Base-by-base conservation (phyloP, 2,329 filamentous ascomycete genomes). In the Pyrenochaeta sp. region DNA sequence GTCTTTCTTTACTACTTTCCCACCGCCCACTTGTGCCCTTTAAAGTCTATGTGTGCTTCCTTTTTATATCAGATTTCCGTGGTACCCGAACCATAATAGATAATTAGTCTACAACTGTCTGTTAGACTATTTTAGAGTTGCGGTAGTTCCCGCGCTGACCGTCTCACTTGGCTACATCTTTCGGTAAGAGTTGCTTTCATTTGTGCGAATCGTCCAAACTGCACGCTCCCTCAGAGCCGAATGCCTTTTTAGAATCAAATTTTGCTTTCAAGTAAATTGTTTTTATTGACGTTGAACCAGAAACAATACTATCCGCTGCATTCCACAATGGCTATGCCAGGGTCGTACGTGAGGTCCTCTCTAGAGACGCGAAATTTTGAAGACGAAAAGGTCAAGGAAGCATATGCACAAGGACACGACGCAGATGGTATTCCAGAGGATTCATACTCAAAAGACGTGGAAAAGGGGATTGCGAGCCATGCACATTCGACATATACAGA, bases 351-450 rank as follows among this genome's bases (percentile, higher is more conserved):
- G n/a, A n/a, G n/a, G n/a, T 48, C 60, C 5, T 29, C 42, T 13
- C 41, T 43, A 35, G 59, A 63, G 28, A 35, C 55, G 28, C 34
- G 46, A 44, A 48, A 61, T 19, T 40, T 63, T 3, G 31, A 49
- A 7, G 37, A 63, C 14, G 55, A 60, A 30, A 58, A 60, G 27
- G 38, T 36, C 11, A 48, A 47, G 21, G 51, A 61, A 35, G 56
- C 60, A 44, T 64, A 60, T 38, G 51, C 60, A 35, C 50, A 67
- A 47, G 53, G 56, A 7, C 58, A 63, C 13, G 62, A 66, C 41
- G 60, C 55, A 40, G 62, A 68, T 15, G 14, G 22, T 6, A 41
- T 48, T n/a, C 41, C 45, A 20, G 44, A 51, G 20, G 48, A 48
- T 3, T 22, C 41, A 13, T 53, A 53, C 29, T 35, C 42, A 19